These are phyloP conservation scores for Aspergillus sp. DNA, from an alignment of 2,329 filamentous ascomycete species.

Conservation along the genomic window DNA sequence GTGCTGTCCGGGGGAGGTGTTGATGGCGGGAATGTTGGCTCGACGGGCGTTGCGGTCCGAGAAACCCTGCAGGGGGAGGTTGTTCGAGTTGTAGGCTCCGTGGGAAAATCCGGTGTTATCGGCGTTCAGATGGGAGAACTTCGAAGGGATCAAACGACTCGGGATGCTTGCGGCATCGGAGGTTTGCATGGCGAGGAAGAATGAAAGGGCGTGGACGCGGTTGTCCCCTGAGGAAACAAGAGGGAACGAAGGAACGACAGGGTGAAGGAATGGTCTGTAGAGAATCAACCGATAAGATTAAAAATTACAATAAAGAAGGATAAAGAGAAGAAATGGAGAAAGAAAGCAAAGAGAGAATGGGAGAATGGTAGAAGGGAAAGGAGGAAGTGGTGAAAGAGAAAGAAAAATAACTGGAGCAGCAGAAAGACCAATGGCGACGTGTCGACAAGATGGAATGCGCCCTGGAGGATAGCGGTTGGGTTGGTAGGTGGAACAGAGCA, in stretches of 20 bases:
- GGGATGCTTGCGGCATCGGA: constrained; percentile 63
- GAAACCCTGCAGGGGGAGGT: constrained; percentile 68
- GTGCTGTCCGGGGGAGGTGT: constrained; percentile 69
- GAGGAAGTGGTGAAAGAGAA: constrained; percentile 8
- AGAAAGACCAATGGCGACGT: constrained; percentile 26
- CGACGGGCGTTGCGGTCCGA: constrained; percentile 82
- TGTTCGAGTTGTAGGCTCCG: constrained; percentile 84
- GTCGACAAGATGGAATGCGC: constrained; percentile 26
- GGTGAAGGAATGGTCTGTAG: not conserved
- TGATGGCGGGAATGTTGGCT: constrained; percentile 83
- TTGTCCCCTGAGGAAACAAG: constrained; percentile 67
- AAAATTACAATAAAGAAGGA: constrained; percentile 5
- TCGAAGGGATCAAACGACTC: constrained; percentile 68
- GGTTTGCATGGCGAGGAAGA: constrained; percentile 79
- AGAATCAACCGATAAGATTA: no score
- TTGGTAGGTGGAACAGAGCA: constrained; percentile 18
- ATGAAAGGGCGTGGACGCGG: constrained; percentile 57
- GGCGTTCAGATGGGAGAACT: constrained; percentile 68
- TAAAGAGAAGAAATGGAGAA: not conserved
- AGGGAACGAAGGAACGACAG: constrained; percentile 1
- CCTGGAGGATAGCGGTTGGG: constrained; percentile 19
- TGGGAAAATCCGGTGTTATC: constrained; percentile 89
- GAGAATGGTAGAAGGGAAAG: constrained; percentile 8
- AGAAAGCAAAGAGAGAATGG: constrained; percentile 3
- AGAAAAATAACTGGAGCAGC: constrained; percentile 16